Conservation (phyloP, 805 yeast genomes). For the Candida coquimbonensis region DNA sequence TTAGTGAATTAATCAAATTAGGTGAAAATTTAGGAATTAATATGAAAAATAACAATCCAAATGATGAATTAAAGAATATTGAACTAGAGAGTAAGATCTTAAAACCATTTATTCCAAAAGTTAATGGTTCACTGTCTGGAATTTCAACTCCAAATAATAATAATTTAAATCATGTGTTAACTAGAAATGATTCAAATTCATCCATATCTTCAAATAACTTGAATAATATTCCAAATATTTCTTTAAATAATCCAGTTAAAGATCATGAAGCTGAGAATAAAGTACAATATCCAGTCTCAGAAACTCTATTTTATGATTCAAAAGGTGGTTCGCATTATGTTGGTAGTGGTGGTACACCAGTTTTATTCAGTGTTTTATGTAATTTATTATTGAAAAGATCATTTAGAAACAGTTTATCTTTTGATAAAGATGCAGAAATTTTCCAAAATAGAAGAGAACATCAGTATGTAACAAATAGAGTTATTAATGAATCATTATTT, state of each 20-base stretch:
- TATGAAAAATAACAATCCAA: constrained; percentile 6
- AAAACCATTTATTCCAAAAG: constrained; percentile 17
- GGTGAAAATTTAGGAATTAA: constrained; percentile 18
- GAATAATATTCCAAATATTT: too few relatives aligned
- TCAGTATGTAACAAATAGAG: constrained; percentile 5
- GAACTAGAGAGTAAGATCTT: constrained; percentile 17
- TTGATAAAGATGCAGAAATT: constrained; percentile 24
- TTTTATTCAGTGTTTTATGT: constrained; percentile 35
- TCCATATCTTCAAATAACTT: too few relatives aligned
- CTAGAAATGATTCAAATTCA: too few relatives aligned
- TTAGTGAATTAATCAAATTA: constrained; percentile 32
- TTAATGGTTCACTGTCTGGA: neutral
- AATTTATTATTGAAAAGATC: constrained; percentile 30
- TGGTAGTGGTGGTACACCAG: constrained; percentile 40
- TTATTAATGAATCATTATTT: constrained; percentile 8
- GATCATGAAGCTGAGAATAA: too few relatives aligned
- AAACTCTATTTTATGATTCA: constrained; percentile 34
- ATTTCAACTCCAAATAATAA: neutral
- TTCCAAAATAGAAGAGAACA: constrained; percentile 14
- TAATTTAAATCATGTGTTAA: neutral
- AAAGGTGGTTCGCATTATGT: constrained; percentile 42
- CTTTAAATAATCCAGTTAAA: too few relatives aligned
- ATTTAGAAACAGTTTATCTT: constrained; percentile 30
- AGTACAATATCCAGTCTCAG: constrained; percentile 9
- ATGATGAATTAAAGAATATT: constrained; percentile 10